Evolutionary conservation across 768 basidiomycete species (phyloP), one percentile per base, ranked within the genome.

Genomic region (Xerocomellus amylosporus): DNA sequence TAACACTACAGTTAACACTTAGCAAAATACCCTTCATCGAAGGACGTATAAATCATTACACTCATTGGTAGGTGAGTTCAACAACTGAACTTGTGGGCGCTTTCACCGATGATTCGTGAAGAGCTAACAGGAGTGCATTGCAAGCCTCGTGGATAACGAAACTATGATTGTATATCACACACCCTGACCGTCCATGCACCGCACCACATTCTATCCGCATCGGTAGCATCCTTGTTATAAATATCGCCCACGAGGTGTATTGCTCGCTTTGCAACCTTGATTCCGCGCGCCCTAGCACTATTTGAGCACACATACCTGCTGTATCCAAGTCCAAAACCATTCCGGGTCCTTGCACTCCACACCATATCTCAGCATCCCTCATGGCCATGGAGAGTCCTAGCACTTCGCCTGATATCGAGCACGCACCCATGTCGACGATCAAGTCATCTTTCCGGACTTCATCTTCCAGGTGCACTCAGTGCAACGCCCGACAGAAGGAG

Each of bases 401-500:
- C 26, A 12, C 51, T 43, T 44, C 28, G 15, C 24, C 39, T 28
- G 28, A 31, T 13, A 12, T 26, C n/a, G 44, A 44, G 15, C 48
- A 53, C 12, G 2, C 33, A 17, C 28, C 5, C 13, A 19, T 19
- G 9, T 14, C 50, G 13, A 44, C 51, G 1, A 22, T 14, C 33
- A 8, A 15, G 9, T 38, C 58, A 8, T 49, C 51, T 20, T 10
- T 28, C 8, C 48, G 30, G 12, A 26, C 50, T 19, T 34, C 42
- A 5, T 17, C 20, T 12, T 12, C 48, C 8, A 56, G 48, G 41
- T 64, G 63, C 31, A 40, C 33, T 20, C 59, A 58, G 38, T 60
- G 60, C 55, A 63, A 50, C 20, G 1, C 22, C 43, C 38, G 51
- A 38, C 58, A 34, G 5, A 63, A 44, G 10, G 55, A 36, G n/a